Conservation (phyloP, 306 rosid genomes). For the Cicer judaicum region DNA sequence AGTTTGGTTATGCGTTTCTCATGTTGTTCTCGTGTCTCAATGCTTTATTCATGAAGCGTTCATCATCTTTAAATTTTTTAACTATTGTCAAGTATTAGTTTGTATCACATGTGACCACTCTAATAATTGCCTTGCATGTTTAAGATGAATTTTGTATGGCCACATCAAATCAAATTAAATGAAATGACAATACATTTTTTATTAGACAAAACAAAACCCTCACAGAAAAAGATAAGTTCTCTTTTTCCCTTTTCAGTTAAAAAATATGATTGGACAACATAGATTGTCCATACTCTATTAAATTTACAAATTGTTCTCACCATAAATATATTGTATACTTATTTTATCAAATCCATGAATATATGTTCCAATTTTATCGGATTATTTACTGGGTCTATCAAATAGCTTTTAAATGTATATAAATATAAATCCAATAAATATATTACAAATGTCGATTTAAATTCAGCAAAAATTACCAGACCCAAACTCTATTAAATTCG, state of each 20-base stretch:
- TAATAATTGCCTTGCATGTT: too few species aligned
- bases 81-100: too few species aligned
- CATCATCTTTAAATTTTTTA: too few species aligned
- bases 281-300: not conserved
- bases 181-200: not conserved
- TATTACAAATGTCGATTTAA: not conserved
- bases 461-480: not conserved
- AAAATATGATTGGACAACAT: constrained; percentile 7
- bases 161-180: too few species aligned
- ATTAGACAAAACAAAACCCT: not conserved
- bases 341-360: not conserved
- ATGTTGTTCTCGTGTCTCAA: too few species aligned
- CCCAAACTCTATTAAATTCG: not conserved
- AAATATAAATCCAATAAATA: not conserved
- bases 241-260: not conserved
- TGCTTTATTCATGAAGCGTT: too few species aligned
- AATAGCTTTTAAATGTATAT: not conserved
- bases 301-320: not conserved
- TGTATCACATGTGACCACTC: too few species aligned
- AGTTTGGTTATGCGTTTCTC: too few species aligned
- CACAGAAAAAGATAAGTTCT: not conserved
- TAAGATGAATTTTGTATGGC: too few species aligned
- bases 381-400: not conserved
- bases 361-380: not conserved
- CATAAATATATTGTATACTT: too few species aligned